Base-by-base conservation (phyloP, 805 yeast genomes). In the Yamadazyma kitorensis region DNA sequence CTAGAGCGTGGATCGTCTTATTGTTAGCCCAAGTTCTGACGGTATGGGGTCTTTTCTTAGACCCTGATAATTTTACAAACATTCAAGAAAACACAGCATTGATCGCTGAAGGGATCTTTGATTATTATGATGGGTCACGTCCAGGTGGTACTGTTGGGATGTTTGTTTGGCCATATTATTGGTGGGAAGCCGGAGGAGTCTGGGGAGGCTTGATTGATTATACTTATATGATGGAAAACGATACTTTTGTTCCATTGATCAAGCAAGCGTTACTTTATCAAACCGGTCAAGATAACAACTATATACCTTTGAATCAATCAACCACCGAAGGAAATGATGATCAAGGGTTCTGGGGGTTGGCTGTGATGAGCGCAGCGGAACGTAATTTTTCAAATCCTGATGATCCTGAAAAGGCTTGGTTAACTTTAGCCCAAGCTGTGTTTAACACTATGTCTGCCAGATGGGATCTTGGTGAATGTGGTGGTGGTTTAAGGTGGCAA, bases 121-220 rank as follows among this genome's bases (percentile, higher is more conserved):
- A 86, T 63, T 88, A 88, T 58, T 88, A 88, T 52, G 78, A 73
- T 11, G 91, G 94, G 24, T 50, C 56, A 42, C 55, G 70, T 22
- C 57, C 69, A 27, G 97, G 96, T 22, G 83, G 89, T 6, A 74
- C 88, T 4, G 68, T 85, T 17, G 98, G 98, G 27, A 80, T 84
- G 88, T 89, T 93, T 57, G 67, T 80, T 9, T 64, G 70, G 52
- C 98, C 98, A 0, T 89, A 91, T 70, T 91, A 91, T 70, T 91
- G 98, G 98, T 89, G 97, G 97, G 87, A 88, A 64, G 95, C 97
- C 7, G 98, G 98, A 46, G 95, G 89, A 41, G 96, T 91, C 2
- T 87, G 88, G 86, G 95, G 96, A 6, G 70, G 84, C 13, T 65
- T 91, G 72, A 53, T 91, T 27, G 96, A 88, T 56, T 82, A 84